These are phyloP conservation scores for Tetragonia tetragonoides DNA, from an alignment of 148 eudicot species.

Conservation along the genomic window DNA sequence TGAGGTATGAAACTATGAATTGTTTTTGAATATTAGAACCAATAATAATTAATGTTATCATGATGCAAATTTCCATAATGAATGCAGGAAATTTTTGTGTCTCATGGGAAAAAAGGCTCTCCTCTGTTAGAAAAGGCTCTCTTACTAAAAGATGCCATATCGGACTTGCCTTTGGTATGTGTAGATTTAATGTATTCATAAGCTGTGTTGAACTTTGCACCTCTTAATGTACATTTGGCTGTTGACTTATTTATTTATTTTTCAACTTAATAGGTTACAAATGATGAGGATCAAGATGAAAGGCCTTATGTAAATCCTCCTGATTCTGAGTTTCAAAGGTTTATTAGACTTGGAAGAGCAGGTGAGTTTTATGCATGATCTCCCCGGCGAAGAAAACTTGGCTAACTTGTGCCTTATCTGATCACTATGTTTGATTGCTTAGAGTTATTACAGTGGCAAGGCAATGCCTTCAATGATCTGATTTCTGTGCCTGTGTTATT, in stretches of 20 bases:
- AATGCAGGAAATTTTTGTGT: constrained; percentile 23
- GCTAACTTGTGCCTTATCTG: too few species aligned
- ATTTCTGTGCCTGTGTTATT: too few species aligned
- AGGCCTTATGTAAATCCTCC: constrained; percentile 17
- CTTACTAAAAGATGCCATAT: constrained; percentile 20
- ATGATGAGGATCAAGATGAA: constrained; percentile 17
- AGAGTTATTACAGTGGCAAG: too few species aligned
- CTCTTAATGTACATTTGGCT: not conserved
- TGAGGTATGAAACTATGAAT: constrained; percentile 13
- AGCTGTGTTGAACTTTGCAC: not conserved
- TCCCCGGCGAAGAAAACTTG: too few species aligned
- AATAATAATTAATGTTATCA: not conserved
- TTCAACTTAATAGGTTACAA: constrained; percentile 9
- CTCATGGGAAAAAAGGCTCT: constrained; percentile 15
- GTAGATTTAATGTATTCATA: not conserved
- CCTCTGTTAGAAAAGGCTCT: constrained; percentile 9
- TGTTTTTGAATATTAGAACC: not conserved
- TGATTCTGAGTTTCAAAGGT: constrained; percentile 7
- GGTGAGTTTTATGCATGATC: not conserved
- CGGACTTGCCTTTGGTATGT: constrained; percentile 21
- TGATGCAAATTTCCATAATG: not conserved
- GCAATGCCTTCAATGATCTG: too few species aligned
- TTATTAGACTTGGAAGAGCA: constrained; percentile 13
- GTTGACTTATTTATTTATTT: not conserved
- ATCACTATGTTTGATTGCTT: too few species aligned